phyloP scores from a whole-genome alignment of 2,329 filamentous ascomycete species.

The Huntiella omanensis region DNA sequence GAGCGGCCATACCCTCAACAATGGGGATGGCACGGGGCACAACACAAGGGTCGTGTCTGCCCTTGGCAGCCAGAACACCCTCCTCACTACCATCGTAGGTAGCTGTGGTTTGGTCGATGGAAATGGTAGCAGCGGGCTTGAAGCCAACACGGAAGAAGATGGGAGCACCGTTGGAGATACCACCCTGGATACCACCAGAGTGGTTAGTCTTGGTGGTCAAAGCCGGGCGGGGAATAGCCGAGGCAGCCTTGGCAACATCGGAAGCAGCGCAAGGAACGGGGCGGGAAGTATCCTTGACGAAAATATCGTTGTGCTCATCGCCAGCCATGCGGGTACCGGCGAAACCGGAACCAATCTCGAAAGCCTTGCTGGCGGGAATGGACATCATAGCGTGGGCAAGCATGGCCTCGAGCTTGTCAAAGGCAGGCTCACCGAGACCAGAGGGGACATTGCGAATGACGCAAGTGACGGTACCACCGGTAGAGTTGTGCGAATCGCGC shows the following conservation, averaged over 20 bases:
- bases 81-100: slow-evolving; percentile 53
- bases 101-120: slow-evolving; percentile 67
- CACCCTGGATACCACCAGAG: slow-evolving; percentile 85
- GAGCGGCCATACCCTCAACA: slow-evolving; percentile 76
- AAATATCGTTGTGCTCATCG: slow-evolving; percentile 82
- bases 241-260: slow-evolving; percentile 19
- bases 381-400: slow-evolving; percentile 88
- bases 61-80: slow-evolving; percentile 75
- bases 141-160: slow-evolving; percentile 93
- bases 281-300: slow-evolving; percentile 28
- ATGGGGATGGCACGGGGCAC: slow-evolving; percentile 76
- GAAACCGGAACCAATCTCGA: slow-evolving; percentile 90
- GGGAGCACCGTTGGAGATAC: slow-evolving; percentile 80
- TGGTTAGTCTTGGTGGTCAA: slow-evolving; percentile 86
- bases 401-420: slow-evolving; percentile 86
- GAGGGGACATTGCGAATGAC: slow-evolving; percentile 72
- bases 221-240: slow-evolving; percentile 29
- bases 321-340: slow-evolving; percentile 70
- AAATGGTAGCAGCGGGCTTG: slow-evolving; percentile 89
- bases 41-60: slow-evolving; percentile 84
- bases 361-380: slow-evolving; percentile 88
- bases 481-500: slow-evolving; percentile 66
- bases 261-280: slow-evolving; percentile 23
- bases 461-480: slow-evolving; percentile 87
- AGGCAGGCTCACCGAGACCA: slow-evolving; percentile 81